Evolutionary conservation across 2,329 filamentous ascomycete species (phyloP), one percentile per base, ranked within the genome.

Genomic region (Pezicula rhizophila): DNA sequence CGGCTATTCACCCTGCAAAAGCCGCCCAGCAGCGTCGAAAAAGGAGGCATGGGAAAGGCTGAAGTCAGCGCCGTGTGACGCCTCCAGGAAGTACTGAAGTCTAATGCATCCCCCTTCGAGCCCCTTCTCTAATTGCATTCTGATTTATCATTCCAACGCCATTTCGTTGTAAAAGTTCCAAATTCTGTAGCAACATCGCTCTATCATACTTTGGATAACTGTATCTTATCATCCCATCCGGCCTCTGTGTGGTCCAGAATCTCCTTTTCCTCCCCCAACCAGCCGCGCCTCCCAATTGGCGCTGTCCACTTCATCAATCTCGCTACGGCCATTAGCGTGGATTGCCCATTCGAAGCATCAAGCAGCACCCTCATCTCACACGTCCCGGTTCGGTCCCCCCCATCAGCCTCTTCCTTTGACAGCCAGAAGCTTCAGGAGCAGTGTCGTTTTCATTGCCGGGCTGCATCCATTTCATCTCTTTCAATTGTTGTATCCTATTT

Each of bases 401-500:
- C 47, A 43, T 45, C 49, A 28, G 46, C 46, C 47, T 46, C 50
- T 49, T 38, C 42, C 47, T 47, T 48, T 45, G 34, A 45, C 11
- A 33, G 17, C 45, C 43, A 40, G 49, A 55, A 51, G 53, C 53
- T 34, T 34, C 49, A 43, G 47, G n/a, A 20, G n/a, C 14, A 39
- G 46, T 45, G 42, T 48, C 47, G 46, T 31, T 3, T 3, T 31
- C 28, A 4, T 31, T 31, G 53, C 49, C 45, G 44, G 53, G 52
- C 52, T 49, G 44, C 45, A 48, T 48, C 47, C 33, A n/a, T 26
- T 42, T 39, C 44, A 15, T 39, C 53, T 20, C 50, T 47, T 56
- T 56, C 54, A 53, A 57, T 54, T 55, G 49, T 58, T 54, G 51
- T 52, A 53, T 55, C 46, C 42, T 23, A 20, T 48, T 46, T 53